These are phyloP conservation scores for Lignosus rhinocerotis DNA, from an alignment of 1,284 basidiomycete species.

Conservation along the genomic window DNA sequence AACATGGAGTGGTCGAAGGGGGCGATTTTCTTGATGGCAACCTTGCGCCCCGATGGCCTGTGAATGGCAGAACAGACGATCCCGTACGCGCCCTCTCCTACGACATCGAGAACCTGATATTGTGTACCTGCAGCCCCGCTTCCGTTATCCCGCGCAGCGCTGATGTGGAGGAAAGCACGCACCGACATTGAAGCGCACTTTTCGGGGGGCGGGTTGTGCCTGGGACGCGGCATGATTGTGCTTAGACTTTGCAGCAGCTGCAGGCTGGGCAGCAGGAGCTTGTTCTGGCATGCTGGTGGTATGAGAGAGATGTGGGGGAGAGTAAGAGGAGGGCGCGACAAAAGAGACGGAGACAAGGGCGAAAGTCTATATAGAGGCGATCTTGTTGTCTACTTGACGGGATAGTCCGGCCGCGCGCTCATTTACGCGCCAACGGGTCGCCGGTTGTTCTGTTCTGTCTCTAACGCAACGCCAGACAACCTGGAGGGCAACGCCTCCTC, in stretches of 20 bases:
- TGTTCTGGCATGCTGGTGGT: conserved; percentile 31
- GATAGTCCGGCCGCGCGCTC: conserved; percentile 10
- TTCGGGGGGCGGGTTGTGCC: conserved; percentile 72
- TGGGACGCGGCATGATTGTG: conserved; percentile 61
- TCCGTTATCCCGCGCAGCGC: conserved; percentile 1
- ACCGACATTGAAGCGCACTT: conserved; percentile 93
- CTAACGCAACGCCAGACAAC: conserved; percentile 12
- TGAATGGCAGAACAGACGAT: conserved; percentile 90
- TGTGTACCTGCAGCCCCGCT: conserved; percentile 57
- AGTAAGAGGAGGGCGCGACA: conserved; percentile 12
- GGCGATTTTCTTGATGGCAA: conserved; percentile 82
- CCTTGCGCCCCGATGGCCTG: conserved; percentile 62
- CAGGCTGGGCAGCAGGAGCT: conserved; percentile 22
- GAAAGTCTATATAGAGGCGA: conserved; percentile 22
- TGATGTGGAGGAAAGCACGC: conserved; percentile 36
- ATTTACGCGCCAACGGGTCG: conserved; percentile 3
- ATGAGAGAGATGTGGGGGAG: conserved; percentile 7
- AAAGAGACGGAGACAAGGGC: conserved; percentile 10
- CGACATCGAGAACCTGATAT: conserved; percentile 88
- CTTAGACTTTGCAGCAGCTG: conserved; percentile 49
- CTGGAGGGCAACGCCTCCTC: background rate
- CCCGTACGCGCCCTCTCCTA: conserved; percentile 86
- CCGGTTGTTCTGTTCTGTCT: conserved; percentile 9
- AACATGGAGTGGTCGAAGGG: conserved; percentile 91
- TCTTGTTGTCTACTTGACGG: conserved; percentile 25